Percentiles rank a stretch among this genome's conserved stretches.
These are phyloP conservation scores for Avena atlantica DNA, from an alignment of 176 grass and related monocot genomes.

Conservation along the genomic window DNA sequence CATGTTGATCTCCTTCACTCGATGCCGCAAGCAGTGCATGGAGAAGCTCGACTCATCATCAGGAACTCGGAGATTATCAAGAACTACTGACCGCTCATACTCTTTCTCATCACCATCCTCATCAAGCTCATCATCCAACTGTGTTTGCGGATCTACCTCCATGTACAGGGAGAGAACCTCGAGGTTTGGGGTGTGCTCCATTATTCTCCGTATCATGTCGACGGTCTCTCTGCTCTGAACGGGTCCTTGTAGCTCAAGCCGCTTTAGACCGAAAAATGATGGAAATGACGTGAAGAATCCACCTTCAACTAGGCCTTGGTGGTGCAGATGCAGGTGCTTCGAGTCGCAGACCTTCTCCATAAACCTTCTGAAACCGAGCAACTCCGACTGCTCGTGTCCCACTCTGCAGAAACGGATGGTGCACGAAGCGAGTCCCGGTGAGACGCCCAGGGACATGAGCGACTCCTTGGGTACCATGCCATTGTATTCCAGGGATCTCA, in stretches of 20 bases:
- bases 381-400: not conserved
- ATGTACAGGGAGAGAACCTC: not conserved
- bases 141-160: not conserved
- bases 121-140: not conserved
- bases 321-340: not conserved
- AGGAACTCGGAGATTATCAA: not conserved
- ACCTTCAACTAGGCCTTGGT: not conserved
- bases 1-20: slow-evolving; percentile 24
- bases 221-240: not conserved
- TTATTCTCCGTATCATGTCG: not conserved
- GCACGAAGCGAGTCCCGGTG: not conserved
- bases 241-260: not conserved
- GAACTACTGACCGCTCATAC: not conserved
- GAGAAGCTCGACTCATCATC: not conserved
- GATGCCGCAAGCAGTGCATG: not conserved
- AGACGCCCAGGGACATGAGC: not conserved
- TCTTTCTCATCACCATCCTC: not conserved
- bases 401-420: not conserved
- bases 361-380: not conserved
- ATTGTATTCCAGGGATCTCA: not conserved
- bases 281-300: not conserved
- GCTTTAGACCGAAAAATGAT: not conserved
- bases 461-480: not conserved
- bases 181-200: not conserved
- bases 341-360: not conserved